These are phyloP conservation scores for Furculomyces boomerangus DNA, from an alignment of 371 early-diverging fungal species.

Conservation along the genomic window DNA sequence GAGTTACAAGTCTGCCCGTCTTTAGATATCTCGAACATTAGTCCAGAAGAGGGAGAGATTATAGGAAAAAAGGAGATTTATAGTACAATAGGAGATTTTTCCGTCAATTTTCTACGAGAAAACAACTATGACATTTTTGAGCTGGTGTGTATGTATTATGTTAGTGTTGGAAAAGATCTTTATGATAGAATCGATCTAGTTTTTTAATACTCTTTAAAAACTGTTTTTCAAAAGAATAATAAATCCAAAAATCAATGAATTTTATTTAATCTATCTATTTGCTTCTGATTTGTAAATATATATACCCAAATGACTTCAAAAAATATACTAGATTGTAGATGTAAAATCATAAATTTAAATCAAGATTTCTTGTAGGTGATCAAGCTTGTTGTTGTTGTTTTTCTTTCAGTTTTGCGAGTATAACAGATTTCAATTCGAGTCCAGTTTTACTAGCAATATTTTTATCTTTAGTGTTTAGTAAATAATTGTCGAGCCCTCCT, in stretches of 20 bases:
- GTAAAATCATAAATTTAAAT: no score
- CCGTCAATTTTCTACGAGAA: background rate
- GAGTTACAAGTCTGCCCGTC: background rate
- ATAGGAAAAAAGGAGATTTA: background rate
- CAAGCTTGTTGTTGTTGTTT: no score
- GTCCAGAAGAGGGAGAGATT: background rate
- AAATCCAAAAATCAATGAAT: no score
- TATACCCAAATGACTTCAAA: no score
- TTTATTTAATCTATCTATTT: no score
- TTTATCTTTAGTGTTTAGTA: slow-evolving; percentile 47
- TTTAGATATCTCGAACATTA: background rate
- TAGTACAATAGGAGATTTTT: background rate
- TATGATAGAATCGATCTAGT: background rate
- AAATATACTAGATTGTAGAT: no score
- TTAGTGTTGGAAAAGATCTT: background rate
- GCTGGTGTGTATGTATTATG: background rate
- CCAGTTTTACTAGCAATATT: slow-evolving; percentile 37
- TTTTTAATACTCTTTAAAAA: background rate
- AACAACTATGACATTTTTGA: background rate
- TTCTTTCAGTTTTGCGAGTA: no score
- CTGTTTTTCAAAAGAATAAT: no score
- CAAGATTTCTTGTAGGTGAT: no score
- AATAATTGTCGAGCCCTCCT: slow-evolving; percentile 65
- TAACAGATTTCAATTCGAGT: slow-evolving; percentile 28
- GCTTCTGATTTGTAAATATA: no score